These are phyloP conservation scores for Pichia scutulata DNA, from an alignment of 805 yeast species.

Conservation along the genomic window DNA sequence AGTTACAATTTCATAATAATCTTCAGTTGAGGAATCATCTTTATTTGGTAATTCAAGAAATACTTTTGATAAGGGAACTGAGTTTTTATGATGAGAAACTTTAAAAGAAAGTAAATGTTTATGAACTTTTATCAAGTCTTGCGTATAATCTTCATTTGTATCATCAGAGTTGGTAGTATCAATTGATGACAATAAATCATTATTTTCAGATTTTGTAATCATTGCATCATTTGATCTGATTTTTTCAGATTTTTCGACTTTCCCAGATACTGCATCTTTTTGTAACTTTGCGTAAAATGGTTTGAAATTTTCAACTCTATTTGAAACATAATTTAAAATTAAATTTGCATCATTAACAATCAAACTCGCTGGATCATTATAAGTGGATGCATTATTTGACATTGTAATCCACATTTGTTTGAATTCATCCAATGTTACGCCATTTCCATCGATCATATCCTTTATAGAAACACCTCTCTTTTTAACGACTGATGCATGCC, in stretches of 20 bases:
- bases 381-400: conserved; percentile 61
- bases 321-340: conserved; percentile 48
- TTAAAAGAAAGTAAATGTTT: conserved; percentile 12
- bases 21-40: conserved; percentile 46
- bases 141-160: conserved; percentile 11
- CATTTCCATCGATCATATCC: conserved; percentile 18
- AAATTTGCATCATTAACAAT: conserved; percentile 60
- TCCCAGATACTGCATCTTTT: not conserved
- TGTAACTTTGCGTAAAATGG: not conserved
- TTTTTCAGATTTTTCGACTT: not conserved
- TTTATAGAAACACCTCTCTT: not conserved
- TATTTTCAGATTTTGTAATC: not conserved
- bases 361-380: conserved; percentile 57
- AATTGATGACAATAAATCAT: not conserved
- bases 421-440: conserved; percentile 36
- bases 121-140: conserved; percentile 9
- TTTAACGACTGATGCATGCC: conserved; percentile 30
- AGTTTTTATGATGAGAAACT: conserved; percentile 16
- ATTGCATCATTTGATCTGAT: not conserved
- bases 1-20: conserved; percentile 63
- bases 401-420: conserved; percentile 54
- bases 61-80: conserved; percentile 31
- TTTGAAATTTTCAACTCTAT: conserved; percentile 36
- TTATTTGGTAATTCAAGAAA: conserved; percentile 69
- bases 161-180: conserved; percentile 1